A percentile compares a stretch with the other conserved stretches of the same genome.
Conservation (phyloP, 306 rosid species). For the cucumber (Cucumis sativus) region Cucumber_9930_V3 NC_026656.2:20878501-20879000, state of each 20-base stretch:
- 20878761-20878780: slow-evolving; percentile 84
- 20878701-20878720: not conserved
- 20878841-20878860: not conserved
- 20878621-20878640: slow-evolving; percentile 66
- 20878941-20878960: not conserved
- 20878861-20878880: not conserved
- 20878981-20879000: slow-evolving; percentile 69
- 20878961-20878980: not conserved
- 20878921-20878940: not conserved
- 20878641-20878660: not conserved
- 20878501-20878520: slow-evolving; percentile 83
- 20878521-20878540: slow-evolving; percentile 93
- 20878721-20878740: not conserved
- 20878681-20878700: not conserved
- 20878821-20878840: not conserved
- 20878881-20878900: not conserved
- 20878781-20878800: slow-evolving; percentile 92
- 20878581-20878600: slow-evolving; percentile 85
- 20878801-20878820: slow-evolving; percentile 6
- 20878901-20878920: not conserved
- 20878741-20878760: slow-evolving; percentile 99
- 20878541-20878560: slow-evolving; percentile 90
- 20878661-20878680: not conserved
- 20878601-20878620: slow-evolving; percentile 81
- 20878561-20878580: slow-evolving; percentile 83